Percentiles rank a stretch among this genome's conserved stretches.
Evolutionary conservation across 108 stramenopile species (phyloP).

Genomic region (Seminavis robusta): DNA sequence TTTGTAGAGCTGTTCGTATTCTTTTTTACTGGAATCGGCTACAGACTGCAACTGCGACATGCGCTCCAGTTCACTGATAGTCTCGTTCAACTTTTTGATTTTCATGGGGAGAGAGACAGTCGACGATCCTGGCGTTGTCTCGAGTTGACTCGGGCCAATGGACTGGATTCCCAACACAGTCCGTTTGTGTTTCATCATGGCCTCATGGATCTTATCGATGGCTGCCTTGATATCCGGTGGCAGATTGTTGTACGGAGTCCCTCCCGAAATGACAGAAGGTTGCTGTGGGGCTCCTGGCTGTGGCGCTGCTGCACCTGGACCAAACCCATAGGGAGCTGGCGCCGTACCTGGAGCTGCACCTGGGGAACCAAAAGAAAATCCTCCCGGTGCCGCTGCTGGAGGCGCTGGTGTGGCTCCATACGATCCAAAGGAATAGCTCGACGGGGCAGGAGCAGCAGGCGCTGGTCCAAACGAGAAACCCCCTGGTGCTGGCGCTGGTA

Average conservation of each 20-base stretch:
- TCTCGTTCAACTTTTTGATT: conserved; percentile 15
- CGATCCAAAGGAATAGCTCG: conserved; percentile 55
- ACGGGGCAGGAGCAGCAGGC: conserved; percentile 35
- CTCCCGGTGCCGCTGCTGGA: conserved; percentile 37
- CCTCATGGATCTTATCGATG: conserved; percentile 68
- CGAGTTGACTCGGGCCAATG: conserved; percentile 32
- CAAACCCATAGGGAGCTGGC: conserved; percentile 22
- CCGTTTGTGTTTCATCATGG: conserved; percentile 77
- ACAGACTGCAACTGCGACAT: background rate
- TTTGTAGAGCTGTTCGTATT: conserved; percentile 32
- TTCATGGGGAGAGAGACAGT: conserved; percentile 14
- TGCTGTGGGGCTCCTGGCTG: conserved; percentile 20
- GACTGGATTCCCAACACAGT: conserved; percentile 46
- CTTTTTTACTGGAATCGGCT: conserved; percentile 5
- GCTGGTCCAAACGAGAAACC: conserved; percentile 35
- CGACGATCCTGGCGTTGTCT: conserved; percentile 7
- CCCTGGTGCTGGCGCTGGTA: conserved; percentile 43
- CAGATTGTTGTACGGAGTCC: conserved; percentile 55
- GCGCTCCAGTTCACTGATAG: conserved; percentile 3
- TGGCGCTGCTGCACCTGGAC: conserved; percentile 12
- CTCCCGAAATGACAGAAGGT: conserved; percentile 45
- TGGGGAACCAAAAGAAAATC: conserved; percentile 53
- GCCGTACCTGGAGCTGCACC: conserved; percentile 53
- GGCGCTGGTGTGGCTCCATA: conserved; percentile 53
- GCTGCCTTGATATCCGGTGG: conserved; percentile 57